Base-by-base conservation (phyloP, 495 filamentous ascomycete genomes). In the Bathelium albidoporum region DNA sequence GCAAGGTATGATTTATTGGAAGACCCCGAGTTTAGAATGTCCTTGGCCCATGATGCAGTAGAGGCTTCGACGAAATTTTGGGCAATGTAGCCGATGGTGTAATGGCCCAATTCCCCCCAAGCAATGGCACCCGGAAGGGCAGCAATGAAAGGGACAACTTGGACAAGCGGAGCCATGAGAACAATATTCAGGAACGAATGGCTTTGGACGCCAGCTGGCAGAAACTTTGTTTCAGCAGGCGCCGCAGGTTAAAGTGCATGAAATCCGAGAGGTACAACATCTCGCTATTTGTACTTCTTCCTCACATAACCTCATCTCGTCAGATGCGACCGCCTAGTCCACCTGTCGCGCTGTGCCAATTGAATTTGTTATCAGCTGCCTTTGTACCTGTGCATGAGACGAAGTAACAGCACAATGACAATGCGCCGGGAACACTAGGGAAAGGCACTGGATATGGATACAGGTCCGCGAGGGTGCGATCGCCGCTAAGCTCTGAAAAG, bases 1-100 rank as follows among this genome's bases (percentile, higher is more conserved):
- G 83, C 82, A 53, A 87, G 78, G 67, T 82, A 85, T 62, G 82
- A 74, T 44, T 71, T 62, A 2, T 63, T 76, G 34, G 73, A 69
- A 18, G 58, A 41, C 1, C 44, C 59, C 5, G 80, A 79, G 66
- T 60, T 61, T 2, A 76, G 70, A 58, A 75, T 67, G 45, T 44
- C 29, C 63, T 75, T 65, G 0, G 69, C 65, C 59, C 65, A 76
- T 14, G 26, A 3, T 7, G 26, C 53, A 12, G 73, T 73, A 18
- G 58, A 14, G 41, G 39, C n/a, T 9, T 58, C 28, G 65, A 75
- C 55, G 62, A 65, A 72, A 64, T 71, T 62, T 39, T 75, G 72
- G 1, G 74, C 74, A 59, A 76, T 70, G 58, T 67, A 74, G 20
- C 71, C 74, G 22, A 75, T 66, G 29, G 74, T 76, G 34, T 67